A percentile compares a stretch with the other conserved stretches of the same genome.
Evolutionary conservation across 176 grass and related monocot genomes (phyloP).

Genomic region (Phoenix roebelenii): DNA sequence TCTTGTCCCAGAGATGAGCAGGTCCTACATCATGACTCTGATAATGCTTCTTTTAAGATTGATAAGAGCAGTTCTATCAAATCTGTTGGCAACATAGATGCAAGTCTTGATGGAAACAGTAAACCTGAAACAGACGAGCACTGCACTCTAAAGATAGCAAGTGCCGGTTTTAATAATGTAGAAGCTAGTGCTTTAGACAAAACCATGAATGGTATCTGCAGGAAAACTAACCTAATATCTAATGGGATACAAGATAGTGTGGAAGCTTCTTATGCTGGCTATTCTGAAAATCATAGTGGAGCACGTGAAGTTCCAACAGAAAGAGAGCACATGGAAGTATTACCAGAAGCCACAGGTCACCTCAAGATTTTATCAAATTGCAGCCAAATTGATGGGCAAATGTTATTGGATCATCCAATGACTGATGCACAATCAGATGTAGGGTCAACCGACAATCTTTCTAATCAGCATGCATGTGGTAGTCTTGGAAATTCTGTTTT

Average conservation of each 20-base stretch:
- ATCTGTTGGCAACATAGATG: slow-evolving; percentile 25
- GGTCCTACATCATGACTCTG: slow-evolving; percentile 30
- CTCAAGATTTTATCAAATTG: slow-evolving; percentile 29
- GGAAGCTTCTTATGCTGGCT: slow-evolving; percentile 9
- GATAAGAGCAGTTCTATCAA: slow-evolving; percentile 20
- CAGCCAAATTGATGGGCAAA: slow-evolving; percentile 28
- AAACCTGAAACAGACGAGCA: slow-evolving; percentile 20
- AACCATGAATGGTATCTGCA: slow-evolving; percentile 21
- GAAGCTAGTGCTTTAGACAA: slow-evolving; percentile 15
- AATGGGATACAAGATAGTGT: slow-evolving; percentile 16
- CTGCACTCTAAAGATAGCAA: slow-evolving; percentile 16
- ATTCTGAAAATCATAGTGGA: slow-evolving; percentile 19
- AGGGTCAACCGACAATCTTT: slow-evolving; percentile 23
- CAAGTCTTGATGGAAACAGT: slow-evolving; percentile 25
- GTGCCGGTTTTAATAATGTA: slow-evolving; percentile 22
- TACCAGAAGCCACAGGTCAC: slow-evolving; percentile 25
- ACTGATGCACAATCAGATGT: slow-evolving; percentile 46
- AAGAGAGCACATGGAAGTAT: slow-evolving; percentile 20
- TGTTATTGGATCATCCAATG: slow-evolving; percentile 18
- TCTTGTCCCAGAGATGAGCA: slow-evolving; percentile 18
- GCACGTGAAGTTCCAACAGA: slow-evolving; percentile 23
- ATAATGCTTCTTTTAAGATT: slow-evolving; percentile 18
- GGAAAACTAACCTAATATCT: slow-evolving; percentile 22
- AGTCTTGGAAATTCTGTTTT: slow-evolving; percentile 24
- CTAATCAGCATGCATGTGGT: background rate